Conservation (phyloP, 1,284 basidiomycete genomes). For the Rhodotorula sp. region DNA sequence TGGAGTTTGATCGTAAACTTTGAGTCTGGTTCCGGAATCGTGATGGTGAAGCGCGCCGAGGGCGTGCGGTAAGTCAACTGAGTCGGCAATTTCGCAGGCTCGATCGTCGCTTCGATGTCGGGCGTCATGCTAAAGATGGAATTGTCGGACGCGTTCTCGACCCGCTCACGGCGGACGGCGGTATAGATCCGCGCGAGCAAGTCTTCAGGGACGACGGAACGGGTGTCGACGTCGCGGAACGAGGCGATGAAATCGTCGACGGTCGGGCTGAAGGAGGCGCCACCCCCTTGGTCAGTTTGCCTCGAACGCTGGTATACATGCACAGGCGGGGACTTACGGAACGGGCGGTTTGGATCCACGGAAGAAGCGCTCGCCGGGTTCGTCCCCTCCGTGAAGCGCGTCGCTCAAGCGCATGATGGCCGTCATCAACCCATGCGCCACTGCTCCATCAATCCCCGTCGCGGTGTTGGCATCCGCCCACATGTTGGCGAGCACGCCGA, state of each 20-base stretch:
- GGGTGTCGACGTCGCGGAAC: conserved; percentile 71
- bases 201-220: conserved; percentile 67
- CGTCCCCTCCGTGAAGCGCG: conserved; percentile 58
- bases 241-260: conserved; percentile 73
- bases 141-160: conserved; percentile 64
- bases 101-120: conserved; percentile 62
- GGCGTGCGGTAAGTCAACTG: conserved; percentile 78
- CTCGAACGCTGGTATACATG: too few species aligned
- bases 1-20: conserved; percentile 74
- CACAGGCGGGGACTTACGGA: not conserved
- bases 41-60: conserved; percentile 78
- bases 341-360: not conserved
- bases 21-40: conserved; percentile 75
- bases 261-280: conserved; percentile 55
- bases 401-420: conserved; percentile 86
- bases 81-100: conserved; percentile 65
- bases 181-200: conserved; percentile 70
- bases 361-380: conserved; percentile 27
- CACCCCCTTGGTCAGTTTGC: not conserved
- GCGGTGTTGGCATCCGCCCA: conserved; percentile 88
- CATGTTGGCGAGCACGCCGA: conserved; percentile 71
- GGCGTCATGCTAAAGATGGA: conserved; percentile 44
- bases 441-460: conserved; percentile 49
- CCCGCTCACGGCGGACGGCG: conserved; percentile 67
- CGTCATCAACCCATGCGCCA: conserved; percentile 75